phyloP scores from a whole-genome alignment of 2,329 filamentous ascomycete species.

The Bipolaris zeicola region DNA sequence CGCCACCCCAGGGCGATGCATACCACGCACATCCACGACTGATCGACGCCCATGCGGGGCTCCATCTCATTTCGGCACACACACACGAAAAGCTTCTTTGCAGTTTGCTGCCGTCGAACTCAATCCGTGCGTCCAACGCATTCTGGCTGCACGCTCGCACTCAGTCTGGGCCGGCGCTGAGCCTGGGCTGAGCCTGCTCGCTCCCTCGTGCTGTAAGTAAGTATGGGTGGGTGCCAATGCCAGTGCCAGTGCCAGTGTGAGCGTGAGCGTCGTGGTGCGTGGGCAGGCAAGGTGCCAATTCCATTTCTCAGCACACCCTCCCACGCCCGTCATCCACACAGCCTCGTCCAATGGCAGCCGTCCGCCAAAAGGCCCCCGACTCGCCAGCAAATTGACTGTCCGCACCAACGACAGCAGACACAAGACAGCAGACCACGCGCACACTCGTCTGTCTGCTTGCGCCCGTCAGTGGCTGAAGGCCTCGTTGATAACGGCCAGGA shows the following conservation, averaged over 20 bases:
- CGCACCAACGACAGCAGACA: conserved; percentile 1
- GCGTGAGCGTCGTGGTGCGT: neutral
- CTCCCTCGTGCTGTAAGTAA: neutral
- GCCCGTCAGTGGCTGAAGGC: conserved; percentile 6
- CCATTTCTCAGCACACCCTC: conserved; percentile 4
- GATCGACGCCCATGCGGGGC: conserved; percentile 18
- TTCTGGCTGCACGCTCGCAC: neutral
- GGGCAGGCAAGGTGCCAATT: neutral
- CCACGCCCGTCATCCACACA: neutral
- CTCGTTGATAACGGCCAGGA: conserved; percentile 17
- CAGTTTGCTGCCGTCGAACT: conserved; percentile 12
- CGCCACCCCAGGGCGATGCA: conserved; percentile 11
- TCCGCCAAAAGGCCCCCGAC: neutral
- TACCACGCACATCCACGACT: neutral
- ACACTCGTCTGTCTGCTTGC: conserved; percentile 3
- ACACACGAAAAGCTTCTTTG: conserved; percentile 17
- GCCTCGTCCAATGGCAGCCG: neutral
- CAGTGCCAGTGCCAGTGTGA: neutral
- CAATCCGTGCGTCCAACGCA: conserved; percentile 8
- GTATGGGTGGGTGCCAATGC: neutral
- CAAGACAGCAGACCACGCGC: conserved; percentile 8
- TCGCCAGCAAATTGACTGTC: conserved; percentile 1
- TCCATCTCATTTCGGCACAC: conserved; percentile 13
- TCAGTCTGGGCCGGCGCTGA: neutral
- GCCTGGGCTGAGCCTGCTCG: neutral